Base-by-base conservation (phyloP, 2,329 filamentous ascomycete genomes). In the Stylonectria norvegica region DNA sequence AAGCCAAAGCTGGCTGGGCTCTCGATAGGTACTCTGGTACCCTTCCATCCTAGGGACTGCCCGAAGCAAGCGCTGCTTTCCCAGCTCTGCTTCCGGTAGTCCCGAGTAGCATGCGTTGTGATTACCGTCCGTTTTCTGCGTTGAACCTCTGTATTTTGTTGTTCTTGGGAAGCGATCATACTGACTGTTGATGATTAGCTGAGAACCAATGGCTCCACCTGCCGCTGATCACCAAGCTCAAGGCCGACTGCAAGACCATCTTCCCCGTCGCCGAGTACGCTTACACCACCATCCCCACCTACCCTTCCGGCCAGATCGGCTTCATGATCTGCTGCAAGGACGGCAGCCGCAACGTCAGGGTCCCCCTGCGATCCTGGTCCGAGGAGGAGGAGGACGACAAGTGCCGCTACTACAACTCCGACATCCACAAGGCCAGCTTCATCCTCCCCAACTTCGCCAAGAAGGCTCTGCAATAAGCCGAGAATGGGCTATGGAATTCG, bases 271-370 rank as follows among this genome's bases (percentile, higher is more conserved):
- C 86, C 67, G 93, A 98, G 75, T 98, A 97, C 74, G 93, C 87
- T 59, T 98, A 96, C 81, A 97, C 91, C 62, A 97, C 91, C 60
- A 98, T 98, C 69, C 93, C 93, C 45, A 98, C 93, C 64, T 98
- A 98, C 78, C 93, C 93, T 54, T 95, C 89, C 42, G 93, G 93
- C 65, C 93, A 98, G 76, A 98, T 98, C 62, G 93, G 93, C 65
- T 98, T 98, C 84, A 96, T 98, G 90, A 88, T 98, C 64, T 97
- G 93, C 83, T 87, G 79, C 84, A 97, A 98, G 82, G 91, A 97
- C 65, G 74, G 82, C 65, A 81, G 71, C 63, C 81, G 83, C 67
- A 79, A 98, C 70, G 79, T 97, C 64, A 88, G 79, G 68, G 86
- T 83, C 70, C 93, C 93, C 38, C 63, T 96, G 48, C 85, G 93